Conservation (phyloP, 1,284 basidiomycete genomes). For the Leccinum pachyderme region DNA sequence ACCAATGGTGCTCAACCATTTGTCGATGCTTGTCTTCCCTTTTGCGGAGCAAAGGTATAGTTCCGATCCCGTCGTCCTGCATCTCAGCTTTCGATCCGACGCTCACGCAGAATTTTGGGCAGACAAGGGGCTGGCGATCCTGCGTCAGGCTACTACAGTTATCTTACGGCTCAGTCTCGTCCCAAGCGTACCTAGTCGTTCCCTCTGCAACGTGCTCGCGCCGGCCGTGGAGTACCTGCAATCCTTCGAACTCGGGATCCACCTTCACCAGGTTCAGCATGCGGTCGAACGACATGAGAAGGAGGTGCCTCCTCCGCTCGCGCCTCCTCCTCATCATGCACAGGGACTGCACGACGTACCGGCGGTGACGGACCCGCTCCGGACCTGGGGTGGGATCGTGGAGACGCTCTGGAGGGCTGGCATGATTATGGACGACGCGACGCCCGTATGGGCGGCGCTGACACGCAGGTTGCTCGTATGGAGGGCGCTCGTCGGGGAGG, state of each 20-base stretch:
- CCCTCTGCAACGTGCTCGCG: slow-evolving; percentile 34
- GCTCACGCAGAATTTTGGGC: too few species aligned
- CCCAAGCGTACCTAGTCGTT: neutral
- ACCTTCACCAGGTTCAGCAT: slow-evolving; percentile 2
- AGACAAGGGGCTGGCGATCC: slow-evolving; percentile 21
- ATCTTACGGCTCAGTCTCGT: slow-evolving; percentile 22
- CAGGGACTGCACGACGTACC: too few species aligned
- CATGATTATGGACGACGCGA: slow-evolving; percentile 28
- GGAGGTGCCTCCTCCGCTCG: neutral
- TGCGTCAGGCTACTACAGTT: slow-evolving; percentile 16
- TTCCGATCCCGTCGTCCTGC: neutral
- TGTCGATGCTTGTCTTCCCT: slow-evolving; percentile 27
- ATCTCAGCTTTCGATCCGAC: neutral
- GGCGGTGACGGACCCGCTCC: too few species aligned
- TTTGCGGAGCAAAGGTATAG: slow-evolving; percentile 35
- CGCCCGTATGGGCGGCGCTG: slow-evolving; percentile 49
- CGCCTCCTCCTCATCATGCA: too few species aligned
- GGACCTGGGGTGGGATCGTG: slow-evolving; percentile 55
- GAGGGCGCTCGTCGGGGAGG: slow-evolving; percentile 44
- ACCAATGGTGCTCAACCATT: slow-evolving; percentile 36
- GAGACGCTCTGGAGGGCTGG: slow-evolving; percentile 46
- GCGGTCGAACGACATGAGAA: neutral
- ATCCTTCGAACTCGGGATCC: too few species aligned
- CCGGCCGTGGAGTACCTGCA: slow-evolving; percentile 36
- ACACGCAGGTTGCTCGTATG: slow-evolving; percentile 55